A percentile compares a stretch with the other conserved stretches of the same genome.
phyloP scores from a whole-genome alignment of 768 basidiomycete species.

The Lactarius deliciosus region DNA sequence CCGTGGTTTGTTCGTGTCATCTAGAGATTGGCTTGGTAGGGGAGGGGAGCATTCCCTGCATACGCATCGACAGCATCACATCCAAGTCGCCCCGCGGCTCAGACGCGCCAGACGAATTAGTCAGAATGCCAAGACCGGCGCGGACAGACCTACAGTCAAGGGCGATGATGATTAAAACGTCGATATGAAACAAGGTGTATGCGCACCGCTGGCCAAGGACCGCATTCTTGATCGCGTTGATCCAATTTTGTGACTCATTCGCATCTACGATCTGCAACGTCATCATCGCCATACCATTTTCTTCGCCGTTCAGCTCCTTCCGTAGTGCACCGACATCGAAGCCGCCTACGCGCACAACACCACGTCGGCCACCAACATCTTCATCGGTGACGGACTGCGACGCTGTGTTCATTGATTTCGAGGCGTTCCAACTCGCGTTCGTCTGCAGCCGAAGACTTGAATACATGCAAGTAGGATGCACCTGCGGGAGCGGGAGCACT shows the following conservation, averaged over 20 bases:
- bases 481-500: constrained; percentile 39
- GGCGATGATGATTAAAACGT: constrained; percentile 13
- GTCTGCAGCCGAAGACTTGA: constrained; percentile 57
- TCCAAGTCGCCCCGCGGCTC: constrained; percentile 82
- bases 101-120: constrained; percentile 42
- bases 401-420: constrained; percentile 73
- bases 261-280: constrained; percentile 63
- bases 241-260: constrained; percentile 71
- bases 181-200: background rate
- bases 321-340: constrained; percentile 52
- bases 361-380: constrained; percentile 44
- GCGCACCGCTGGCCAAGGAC: constrained; percentile 69
- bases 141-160: constrained; percentile 55
- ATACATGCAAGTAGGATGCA: constrained; percentile 66
- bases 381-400: constrained; percentile 71
- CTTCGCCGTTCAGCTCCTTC: constrained; percentile 39
- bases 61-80: constrained; percentile 78
- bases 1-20: constrained; percentile 12
- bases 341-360: constrained; percentile 70
- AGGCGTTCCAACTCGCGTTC: constrained; percentile 73
- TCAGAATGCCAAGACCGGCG: constrained; percentile 57
- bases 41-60: constrained; percentile 57
- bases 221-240: constrained; percentile 66
- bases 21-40: constrained; percentile 23
- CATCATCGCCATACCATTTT: constrained; percentile 62